Conservation (phyloP, 805 yeast species). For the Hanseniaspora hatyaiensis region DNA sequence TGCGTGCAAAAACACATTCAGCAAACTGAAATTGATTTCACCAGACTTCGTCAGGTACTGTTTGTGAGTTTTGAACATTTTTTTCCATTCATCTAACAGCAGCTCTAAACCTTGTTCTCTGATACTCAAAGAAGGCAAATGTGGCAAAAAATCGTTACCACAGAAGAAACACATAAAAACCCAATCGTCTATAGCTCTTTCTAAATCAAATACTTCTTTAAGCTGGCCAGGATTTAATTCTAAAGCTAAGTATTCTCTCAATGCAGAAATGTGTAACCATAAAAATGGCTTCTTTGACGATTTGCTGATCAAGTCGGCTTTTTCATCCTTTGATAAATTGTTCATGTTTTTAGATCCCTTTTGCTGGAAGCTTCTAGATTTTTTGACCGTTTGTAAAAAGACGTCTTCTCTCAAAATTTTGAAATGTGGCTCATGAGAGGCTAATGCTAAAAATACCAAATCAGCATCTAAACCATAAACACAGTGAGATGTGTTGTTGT, state of each 20-base stretch:
- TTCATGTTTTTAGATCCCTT: conserved; percentile 20
- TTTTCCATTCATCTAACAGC: conserved; percentile 74
- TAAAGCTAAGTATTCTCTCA: conserved; percentile 76
- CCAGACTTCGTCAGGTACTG: conserved; percentile 90
- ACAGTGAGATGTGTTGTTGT: conserved; percentile 90
- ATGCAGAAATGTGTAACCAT: conserved; percentile 81
- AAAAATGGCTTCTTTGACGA: conserved; percentile 65
- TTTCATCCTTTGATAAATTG: conserved; percentile 50
- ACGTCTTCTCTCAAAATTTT: conserved; percentile 91
- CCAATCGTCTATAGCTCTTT: conserved; percentile 97
- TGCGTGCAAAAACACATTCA: conserved; percentile 53
- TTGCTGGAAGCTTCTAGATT: conserved; percentile 20
- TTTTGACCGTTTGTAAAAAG: conserved; percentile 59
- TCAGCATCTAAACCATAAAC: conserved; percentile 98
- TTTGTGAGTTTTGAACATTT: conserved; percentile 48
- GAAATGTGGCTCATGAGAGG: conserved; percentile 97
- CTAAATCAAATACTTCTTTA: conserved; percentile 71
- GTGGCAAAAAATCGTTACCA: conserved; percentile 97
- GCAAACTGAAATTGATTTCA: conserved; percentile 57
- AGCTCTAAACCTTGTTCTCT: conserved; percentile 87
- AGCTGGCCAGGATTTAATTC: conserved; percentile 64
- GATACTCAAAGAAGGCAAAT: conserved; percentile 85
- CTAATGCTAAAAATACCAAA: conserved; percentile 85
- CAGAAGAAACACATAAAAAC: conserved; percentile 96
- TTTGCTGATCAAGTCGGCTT: conserved; percentile 27